Base-by-base conservation (phyloP, 768 basidiomycete species). In the Trichaptum fuscoviolaceum region DNA sequence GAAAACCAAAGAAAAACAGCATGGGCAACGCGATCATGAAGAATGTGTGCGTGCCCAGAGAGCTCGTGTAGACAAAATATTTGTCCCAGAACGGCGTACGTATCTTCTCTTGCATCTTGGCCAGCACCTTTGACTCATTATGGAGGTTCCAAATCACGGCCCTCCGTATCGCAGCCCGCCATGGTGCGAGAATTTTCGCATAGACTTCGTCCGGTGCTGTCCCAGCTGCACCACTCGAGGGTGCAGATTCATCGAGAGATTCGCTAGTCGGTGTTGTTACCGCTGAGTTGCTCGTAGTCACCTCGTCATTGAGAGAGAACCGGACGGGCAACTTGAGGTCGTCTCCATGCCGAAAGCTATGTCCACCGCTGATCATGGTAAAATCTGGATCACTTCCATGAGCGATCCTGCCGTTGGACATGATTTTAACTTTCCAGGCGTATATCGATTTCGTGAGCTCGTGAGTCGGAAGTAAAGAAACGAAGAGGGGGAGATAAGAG, bases 21-120 rank as follows among this genome's bases (percentile, higher is more conserved):
- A 87, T 80, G 0, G 96, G 96, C 7, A 99, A 79, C 67, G 91
- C 84, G 35, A 87, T 85, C 90, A 96, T 93, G 83, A 99, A 98
- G 78, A 95, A 98, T 0, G 91, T 94, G 71, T 95, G 94, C 0
- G 92, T 93, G 0, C 86, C 94, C 10, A 93, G 80, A 0, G 88
- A 83, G 0, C 91, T 93, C 0, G 90, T 87, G 69, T 95, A 90
- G 35, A 95, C 85, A 73, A 96, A 95, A 72, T 93, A 96, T 0
- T 80, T 78, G 72, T 96, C 94, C 25, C 92, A 77, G 81, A 84
- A 87, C 1, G 89, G 84, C 5, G 80, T 81, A 7, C 90, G 85
- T 27, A 92, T 80, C 6, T 74, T 75, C 9, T 80, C 73, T 91
- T 86, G 69, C 81, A 91, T 84, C 52, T 74, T 80, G 1, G 85